Evolutionary conservation across 306 rosid genomes (phyloP), one percentile per base, ranked within the genome.

Genomic region (Trifolium repens): DNA sequence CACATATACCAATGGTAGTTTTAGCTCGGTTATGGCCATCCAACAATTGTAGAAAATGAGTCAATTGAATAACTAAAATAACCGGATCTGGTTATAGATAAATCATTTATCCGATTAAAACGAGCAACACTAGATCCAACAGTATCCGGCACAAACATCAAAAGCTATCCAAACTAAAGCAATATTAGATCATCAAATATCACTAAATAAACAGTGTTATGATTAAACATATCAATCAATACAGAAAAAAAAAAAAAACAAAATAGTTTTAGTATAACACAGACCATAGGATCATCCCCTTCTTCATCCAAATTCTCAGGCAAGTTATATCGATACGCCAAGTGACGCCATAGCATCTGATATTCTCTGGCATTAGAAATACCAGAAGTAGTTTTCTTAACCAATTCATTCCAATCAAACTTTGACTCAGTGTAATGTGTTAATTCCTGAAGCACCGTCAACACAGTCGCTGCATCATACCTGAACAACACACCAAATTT

Each of bases 261-360:
- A 4, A 67, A 5, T 67, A 66, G 12, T 22, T 2, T 22, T 67
- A 66, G 17, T 19, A 11, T 19, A 5, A 66, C 9, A 67, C 22
- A 67, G 0, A 67, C 99, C 93, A 89, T 13, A 79, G 91, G 98
- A 15, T 82, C 77, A 55, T 54, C 86, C 3, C 58, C 93, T 15
- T 85, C 77, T 16, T 82, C 35, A 32, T 32, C 89, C 3, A 89
- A 58, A 22, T 67, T 78, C 2, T 89, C 87, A 8, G 69, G 57
- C 70, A 90, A 77, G 30, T 81, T 9, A 15, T 89, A 73, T 4
- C 84, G 86, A 74, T 96, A 96, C 1, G 99, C 98, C 72, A 96
- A 70, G 87, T 92, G 92, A 40, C 89, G 98, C 99, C 99, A 96
- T 2, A 96, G 72, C 98, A 96, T 87, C 82, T 90, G 99, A 78